Percentiles rank a stretch among this genome's conserved stretches.
Conservation (phyloP, 108 stramenopile genomes). For the Hondaea fermentalgiana region DNA sequence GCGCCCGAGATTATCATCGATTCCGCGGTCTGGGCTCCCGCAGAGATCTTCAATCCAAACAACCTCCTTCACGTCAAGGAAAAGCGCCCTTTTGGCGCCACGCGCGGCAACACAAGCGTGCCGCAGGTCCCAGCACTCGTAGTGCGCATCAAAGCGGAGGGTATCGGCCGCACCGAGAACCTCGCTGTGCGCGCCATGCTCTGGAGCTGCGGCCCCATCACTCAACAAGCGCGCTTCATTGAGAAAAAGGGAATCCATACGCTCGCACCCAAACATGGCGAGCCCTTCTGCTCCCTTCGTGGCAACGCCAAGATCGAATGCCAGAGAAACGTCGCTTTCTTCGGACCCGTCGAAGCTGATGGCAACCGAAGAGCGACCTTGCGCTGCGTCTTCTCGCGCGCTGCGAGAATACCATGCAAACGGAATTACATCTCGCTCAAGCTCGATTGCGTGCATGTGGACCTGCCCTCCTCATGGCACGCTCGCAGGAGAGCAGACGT, state of each 20-base stretch:
- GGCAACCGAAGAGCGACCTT: neutral
- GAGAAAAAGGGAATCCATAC: neutral
- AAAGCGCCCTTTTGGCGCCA: constrained; percentile 9
- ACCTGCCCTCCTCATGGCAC: no score
- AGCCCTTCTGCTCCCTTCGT: neutral
- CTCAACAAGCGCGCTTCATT: neutral
- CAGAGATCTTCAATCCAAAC: neutral
- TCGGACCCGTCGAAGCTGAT: neutral
- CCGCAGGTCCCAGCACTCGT: neutral
- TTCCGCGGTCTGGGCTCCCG: neutral
- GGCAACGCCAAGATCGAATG: neutral
- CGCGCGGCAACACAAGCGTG: neutral
- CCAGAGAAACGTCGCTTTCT: neutral
- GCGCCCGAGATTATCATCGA: no score
- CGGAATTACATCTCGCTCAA: neutral
- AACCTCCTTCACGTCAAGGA: neutral
- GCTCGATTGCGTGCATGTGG: neutral
- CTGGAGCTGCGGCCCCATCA: neutral
- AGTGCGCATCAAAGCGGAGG: neutral
- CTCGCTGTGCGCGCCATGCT: neutral
- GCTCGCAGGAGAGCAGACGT: no score
- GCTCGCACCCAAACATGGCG: neutral
- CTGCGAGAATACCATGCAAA: neutral
- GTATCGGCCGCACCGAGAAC: neutral
- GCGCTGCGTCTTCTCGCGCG: neutral